These are phyloP conservation scores for Tubosaeta brunneosetosa DNA, from an alignment of 768 basidiomycete species.

Conservation along the genomic window DNA sequence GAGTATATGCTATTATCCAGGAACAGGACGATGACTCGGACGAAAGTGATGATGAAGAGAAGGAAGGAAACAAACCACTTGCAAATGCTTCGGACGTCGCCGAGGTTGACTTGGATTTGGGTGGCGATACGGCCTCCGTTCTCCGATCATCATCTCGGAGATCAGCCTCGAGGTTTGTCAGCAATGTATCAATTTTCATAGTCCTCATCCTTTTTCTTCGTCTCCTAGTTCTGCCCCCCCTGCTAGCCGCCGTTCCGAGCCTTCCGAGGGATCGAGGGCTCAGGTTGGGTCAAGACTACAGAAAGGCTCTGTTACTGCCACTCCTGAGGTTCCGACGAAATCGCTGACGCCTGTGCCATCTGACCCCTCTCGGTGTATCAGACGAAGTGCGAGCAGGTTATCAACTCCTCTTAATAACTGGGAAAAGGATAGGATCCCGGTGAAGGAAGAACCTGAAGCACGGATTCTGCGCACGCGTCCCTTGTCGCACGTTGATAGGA, in stretches of 20 bases:
- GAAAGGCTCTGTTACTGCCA: constrained; percentile 39
- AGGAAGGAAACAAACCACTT: constrained; percentile 44
- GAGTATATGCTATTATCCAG: constrained; percentile 70
- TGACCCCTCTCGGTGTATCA: constrained; percentile 27
- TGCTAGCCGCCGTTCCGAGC: constrained; percentile 27
- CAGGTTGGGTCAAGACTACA: constrained; percentile 54
- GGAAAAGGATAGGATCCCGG: constrained; percentile 37
- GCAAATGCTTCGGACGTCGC: constrained; percentile 44
- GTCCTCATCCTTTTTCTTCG: constrained; percentile 6
- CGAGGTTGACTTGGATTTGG: constrained; percentile 52
- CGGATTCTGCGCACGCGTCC: constrained; percentile 50
- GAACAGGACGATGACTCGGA: constrained; percentile 58
- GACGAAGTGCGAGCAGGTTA: constrained; percentile 29
- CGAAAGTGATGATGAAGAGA: constrained; percentile 52
- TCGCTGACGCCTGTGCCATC: constrained; percentile 32
- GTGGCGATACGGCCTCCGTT: constrained; percentile 19
- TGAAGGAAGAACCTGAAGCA: constrained; percentile 49
- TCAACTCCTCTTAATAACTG: constrained; percentile 29
- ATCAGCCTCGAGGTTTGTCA: constrained; percentile 27
- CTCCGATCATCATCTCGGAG: constrained; percentile 15
- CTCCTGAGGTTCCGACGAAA: constrained; percentile 46
- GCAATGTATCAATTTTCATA: constrained; percentile 2
- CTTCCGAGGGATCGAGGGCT: constrained; percentile 21
- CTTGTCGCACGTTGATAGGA: constrained; percentile 30
- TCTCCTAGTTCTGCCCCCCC: constrained; percentile 24